Evolutionary conservation across 2,329 filamentous ascomycete species (phyloP), one percentile per base, ranked within the genome.

Genomic region (Colletotrichum viniferum): DNA sequence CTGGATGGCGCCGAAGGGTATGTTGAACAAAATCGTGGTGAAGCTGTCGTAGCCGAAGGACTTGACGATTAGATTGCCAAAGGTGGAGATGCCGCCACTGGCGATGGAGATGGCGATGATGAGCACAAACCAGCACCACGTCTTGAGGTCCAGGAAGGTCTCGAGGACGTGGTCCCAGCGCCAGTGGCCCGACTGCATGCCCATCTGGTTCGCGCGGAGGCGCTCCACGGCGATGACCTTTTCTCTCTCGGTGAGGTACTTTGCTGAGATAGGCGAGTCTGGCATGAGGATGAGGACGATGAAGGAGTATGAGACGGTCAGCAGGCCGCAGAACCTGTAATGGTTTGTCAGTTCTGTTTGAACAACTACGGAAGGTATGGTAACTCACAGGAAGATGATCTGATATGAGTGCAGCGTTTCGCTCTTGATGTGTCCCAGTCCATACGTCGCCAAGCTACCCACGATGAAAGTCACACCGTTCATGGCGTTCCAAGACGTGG

Each of bases 201-300:
- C 84, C 79, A 81, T 84, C 68, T 88, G 87, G 66, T 90, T 89
- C 69, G 86, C 86, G 16, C 87, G 82, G 34, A 90, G 80, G 65
- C 90, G 84, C 77, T 92, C 90, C n/a, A 92, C 87, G 0, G 90
- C 90, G 21, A 92, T 81, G 4, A 91, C 79, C 76, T 89, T 91
- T 65, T 92, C 90, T 26, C 89, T 84, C 12, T 88, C 85, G 0
- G 82, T 85, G 9, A 92, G 83, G 72, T 91, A 92, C 26, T 87
- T 88, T 1, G 90, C 87, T 52, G 89, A 86, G 82, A 91, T 88
- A 0, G 91, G 91, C 0, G 90, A 91, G 78, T 93, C 92, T 0
- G 92, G 92, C 86, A 93, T 90, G 62, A 88, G 87, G 28, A 88
- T 43, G 36, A 90, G 86, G 7, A 93, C 87, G 14, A 88, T 79